phyloP scores from a whole-genome alignment of 352 stramenopile genomes.

The Globisporangium parvum region DNA sequence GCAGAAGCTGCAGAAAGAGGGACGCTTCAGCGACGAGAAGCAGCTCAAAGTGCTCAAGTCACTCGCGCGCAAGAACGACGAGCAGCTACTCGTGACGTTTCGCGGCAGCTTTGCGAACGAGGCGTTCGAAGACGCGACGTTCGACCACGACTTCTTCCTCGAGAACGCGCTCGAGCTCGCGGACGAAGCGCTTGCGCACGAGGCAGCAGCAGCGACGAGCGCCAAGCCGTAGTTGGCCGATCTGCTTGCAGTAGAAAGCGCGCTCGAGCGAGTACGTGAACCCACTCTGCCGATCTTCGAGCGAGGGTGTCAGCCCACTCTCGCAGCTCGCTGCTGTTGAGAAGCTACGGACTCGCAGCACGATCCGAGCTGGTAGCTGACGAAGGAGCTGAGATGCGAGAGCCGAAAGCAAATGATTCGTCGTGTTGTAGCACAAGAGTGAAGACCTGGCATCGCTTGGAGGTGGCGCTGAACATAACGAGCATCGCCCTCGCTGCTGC shows the following conservation, averaged over 20 bases:
- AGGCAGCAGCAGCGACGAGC: slow-evolving; percentile 16
- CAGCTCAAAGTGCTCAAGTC: slow-evolving; percentile 79
- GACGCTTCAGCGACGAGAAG: slow-evolving; percentile 55
- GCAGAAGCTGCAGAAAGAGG: slow-evolving; percentile 78
- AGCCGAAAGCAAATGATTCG: too few relatives aligned
- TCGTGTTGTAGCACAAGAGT: too few relatives aligned
- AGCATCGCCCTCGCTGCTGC: too few relatives aligned
- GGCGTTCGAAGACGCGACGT: slow-evolving; percentile 38
- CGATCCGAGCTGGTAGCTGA: too few relatives aligned
- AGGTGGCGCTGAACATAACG: too few relatives aligned
- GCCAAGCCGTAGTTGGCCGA: neutral
- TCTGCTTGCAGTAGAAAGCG: too few relatives aligned
- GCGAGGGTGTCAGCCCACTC: neutral
- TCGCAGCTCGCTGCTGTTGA: too few relatives aligned
- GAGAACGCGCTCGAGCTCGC: slow-evolving; percentile 78
- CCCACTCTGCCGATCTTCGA: neutral
- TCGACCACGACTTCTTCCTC: slow-evolving; percentile 81
- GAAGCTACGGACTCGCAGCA: too few relatives aligned
- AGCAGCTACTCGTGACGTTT: slow-evolving; percentile 72
- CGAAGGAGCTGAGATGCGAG: too few relatives aligned
- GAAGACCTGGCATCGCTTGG: too few relatives aligned
- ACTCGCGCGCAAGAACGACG: slow-evolving; percentile 77
- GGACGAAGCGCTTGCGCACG: slow-evolving; percentile 39
- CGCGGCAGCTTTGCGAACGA: slow-evolving; percentile 67
- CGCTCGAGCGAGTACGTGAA: too few relatives aligned